Percentiles rank a stretch among this genome's conserved stretches.
These are phyloP conservation scores for Sphagnum tenellum DNA, from an alignment of 225 moss, liverwort and hornwort species.

Conservation along the genomic window DNA sequence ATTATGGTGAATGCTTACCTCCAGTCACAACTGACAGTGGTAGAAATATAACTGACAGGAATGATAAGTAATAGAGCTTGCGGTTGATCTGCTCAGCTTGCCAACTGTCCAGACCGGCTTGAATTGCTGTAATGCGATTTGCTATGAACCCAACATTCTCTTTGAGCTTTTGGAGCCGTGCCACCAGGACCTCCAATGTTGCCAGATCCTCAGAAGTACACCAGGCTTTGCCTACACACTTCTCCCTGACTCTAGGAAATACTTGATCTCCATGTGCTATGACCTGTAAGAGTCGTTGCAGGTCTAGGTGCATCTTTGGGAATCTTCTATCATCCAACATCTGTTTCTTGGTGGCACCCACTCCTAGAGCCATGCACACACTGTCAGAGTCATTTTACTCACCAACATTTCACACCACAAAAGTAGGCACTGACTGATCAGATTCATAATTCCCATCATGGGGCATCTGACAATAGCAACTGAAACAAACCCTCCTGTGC, in stretches of 20 bases:
- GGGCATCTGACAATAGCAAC: too few species aligned
- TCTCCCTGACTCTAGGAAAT: slow-evolving; percentile 77
- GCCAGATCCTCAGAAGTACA: slow-evolving; percentile 60
- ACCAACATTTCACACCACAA: too few species aligned
- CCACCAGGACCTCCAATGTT: slow-evolving; percentile 66
- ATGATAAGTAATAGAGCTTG: slow-evolving; percentile 91
- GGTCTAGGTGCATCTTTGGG: slow-evolving; percentile 85
- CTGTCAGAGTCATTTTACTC: slow-evolving; percentile 1
- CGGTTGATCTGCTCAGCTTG: slow-evolving; percentile 95
- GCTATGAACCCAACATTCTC: slow-evolving; percentile 92
- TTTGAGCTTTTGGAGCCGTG: slow-evolving; percentile 65
- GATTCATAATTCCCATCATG: too few species aligned
- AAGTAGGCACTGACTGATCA: too few species aligned
- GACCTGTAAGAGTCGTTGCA: slow-evolving; percentile 78
- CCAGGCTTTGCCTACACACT: slow-evolving; percentile 68
- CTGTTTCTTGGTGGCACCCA: slow-evolving; percentile 75
- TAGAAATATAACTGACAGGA: slow-evolving; percentile 78
- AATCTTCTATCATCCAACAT: slow-evolving; percentile 87
- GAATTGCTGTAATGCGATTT: slow-evolving; percentile 78
- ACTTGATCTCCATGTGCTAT: slow-evolving; percentile 87
- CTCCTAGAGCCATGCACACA: slow-evolving; percentile 21
- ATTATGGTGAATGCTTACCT: slow-evolving; percentile 25
- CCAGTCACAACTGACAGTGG: slow-evolving; percentile 91
- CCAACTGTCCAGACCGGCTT: slow-evolving; percentile 88
- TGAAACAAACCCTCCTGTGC: too few species aligned